These are phyloP conservation scores for Aureobasidium sp. DNA, from an alignment of 2,329 filamentous ascomycete species.

Conservation along the genomic window DNA sequence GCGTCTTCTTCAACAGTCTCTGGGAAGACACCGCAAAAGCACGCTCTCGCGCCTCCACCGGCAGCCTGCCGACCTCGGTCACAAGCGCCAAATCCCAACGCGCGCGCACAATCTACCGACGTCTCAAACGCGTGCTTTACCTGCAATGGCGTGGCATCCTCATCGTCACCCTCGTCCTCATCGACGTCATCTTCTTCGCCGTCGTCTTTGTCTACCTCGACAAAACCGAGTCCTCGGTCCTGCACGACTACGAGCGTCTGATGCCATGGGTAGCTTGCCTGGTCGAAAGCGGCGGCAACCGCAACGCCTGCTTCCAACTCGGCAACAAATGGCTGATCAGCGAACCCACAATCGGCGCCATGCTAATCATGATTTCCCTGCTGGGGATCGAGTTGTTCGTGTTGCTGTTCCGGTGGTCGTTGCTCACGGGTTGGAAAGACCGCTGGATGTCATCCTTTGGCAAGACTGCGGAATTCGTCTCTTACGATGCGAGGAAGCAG, in stretches of 20 bases:
- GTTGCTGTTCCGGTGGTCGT: constrained; percentile 74
- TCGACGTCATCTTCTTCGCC: constrained; percentile 89
- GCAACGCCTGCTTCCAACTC: constrained; percentile 56
- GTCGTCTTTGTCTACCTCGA: constrained; percentile 86
- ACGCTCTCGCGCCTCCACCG: constrained; percentile 32
- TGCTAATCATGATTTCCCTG: constrained; percentile 75
- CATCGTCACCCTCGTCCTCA: constrained; percentile 82
- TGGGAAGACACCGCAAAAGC: constrained; percentile 55
- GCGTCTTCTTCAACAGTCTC: constrained; percentile 83
- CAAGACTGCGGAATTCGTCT: constrained; percentile 65
- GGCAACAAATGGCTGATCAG: constrained; percentile 61
- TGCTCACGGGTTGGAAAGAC: constrained; percentile 77
- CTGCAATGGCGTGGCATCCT: constrained; percentile 92
- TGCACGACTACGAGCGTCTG: constrained; percentile 51
- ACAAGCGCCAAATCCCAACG: constrained; percentile 72
- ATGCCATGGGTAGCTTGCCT: constrained; percentile 68
- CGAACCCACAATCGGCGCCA: constrained; percentile 69
- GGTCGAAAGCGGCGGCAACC: constrained; percentile 50
- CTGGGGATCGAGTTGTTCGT: constrained; percentile 76
- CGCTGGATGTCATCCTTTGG: too few species aligned
- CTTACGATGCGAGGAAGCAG: constrained; percentile 60
- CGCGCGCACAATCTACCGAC: constrained; percentile 78
- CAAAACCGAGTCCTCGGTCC: constrained; percentile 54
- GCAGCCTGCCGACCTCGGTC: constrained; percentile 63
- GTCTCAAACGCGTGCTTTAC: constrained; percentile 77